Evolutionary conservation across 2,329 filamentous ascomycete species (phyloP), one percentile per base, ranked within the genome.

Genomic region (Phaeophleospora eucalypticola): DNA sequence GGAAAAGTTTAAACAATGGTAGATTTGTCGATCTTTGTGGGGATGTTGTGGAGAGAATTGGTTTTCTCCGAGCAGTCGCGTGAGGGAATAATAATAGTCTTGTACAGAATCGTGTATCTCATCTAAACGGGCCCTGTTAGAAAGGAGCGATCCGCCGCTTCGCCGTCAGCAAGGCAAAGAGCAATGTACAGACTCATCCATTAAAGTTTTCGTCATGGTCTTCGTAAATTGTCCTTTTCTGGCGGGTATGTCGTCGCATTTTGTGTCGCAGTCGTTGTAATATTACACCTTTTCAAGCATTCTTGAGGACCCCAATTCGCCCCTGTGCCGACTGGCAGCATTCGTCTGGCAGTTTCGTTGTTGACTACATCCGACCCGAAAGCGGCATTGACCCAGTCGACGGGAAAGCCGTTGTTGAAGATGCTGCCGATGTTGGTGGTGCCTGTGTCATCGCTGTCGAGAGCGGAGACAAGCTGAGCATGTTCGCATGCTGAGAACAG

Each of bases 361-460:
- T 62, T 60, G 20, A 68, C 57, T 8, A 69, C 24, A 2, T 59
- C 54, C 12, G 57, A 56, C 10, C 73, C 72, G 29, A 75, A 71
- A 0, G 69, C 70, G 16, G 72, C 72, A 10, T 64, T 64, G 4
- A 75, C 63, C 35, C 75, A 65, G 12, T 71, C 68, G 3, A 53
- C 48, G 0, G 70, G 71, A 35, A 72, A 58, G 9, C 60, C 62
- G 21, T 69, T 53, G 7, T 50, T 56, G 59, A 70, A 73, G 19
- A 77, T 59, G 40, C 76, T 73, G 7, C 71, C 64, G 36, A 75
- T 60, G 48, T 78, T 78, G 12, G 67, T 56, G 1, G 74, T 78
- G n/a, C 74, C 75, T 1, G 70, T 63, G 46, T 79, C 75, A 29
- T 75, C 71, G 20, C 64, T 68, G 54, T 70, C 72, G 36, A 78